A percentile compares a stretch with the other conserved stretches of the same genome.
Evolutionary conservation across 345 rosid genomes (phyloP).

Genomic region (Kandelia obovata): DNA sequence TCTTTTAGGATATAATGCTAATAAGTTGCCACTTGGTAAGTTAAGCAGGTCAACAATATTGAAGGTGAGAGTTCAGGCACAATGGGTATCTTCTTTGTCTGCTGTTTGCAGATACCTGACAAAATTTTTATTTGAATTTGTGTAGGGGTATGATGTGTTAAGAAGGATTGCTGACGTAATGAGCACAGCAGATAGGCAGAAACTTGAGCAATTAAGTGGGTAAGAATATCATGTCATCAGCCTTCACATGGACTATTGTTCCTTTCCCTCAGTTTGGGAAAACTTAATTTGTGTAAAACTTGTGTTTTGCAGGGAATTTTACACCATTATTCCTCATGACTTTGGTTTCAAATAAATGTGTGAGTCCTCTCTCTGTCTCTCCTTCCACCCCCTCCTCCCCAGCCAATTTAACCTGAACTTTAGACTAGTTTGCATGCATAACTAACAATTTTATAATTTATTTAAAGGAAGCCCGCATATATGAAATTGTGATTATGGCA

Average conservation of each 20-base stretch:
- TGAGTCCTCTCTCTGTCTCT: constrained; percentile 37
- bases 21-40: constrained; percentile 90
- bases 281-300: constrained; percentile 6
- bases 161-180: constrained; percentile 65
- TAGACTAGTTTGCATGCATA: background rate
- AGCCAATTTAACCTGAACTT: background rate
- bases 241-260: background rate
- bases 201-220: constrained; percentile 79
- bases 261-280: background rate
- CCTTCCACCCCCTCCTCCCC: background rate
- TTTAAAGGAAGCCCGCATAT: background rate
- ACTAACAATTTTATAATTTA: background rate
- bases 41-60: constrained; percentile 74
- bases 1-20: constrained; percentile 71
- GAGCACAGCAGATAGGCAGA: constrained; percentile 39
- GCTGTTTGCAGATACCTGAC: background rate
- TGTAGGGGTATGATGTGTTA: constrained; percentile 79
- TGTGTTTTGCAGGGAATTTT: constrained; percentile 68
- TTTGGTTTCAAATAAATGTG: constrained; percentile 86
- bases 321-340: constrained; percentile 85
- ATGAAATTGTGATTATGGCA: constrained; percentile 35
- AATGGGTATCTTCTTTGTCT: constrained; percentile 8
- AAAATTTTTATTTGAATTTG: constrained; percentile 16
- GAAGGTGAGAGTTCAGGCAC: constrained; percentile 33
- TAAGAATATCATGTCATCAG: constrained; percentile 27